Evolutionary conservation across 2,329 filamentous ascomycete genomes (phyloP), one percentile per base, ranked within the genome.

Genomic region (Nemania sp.): DNA sequence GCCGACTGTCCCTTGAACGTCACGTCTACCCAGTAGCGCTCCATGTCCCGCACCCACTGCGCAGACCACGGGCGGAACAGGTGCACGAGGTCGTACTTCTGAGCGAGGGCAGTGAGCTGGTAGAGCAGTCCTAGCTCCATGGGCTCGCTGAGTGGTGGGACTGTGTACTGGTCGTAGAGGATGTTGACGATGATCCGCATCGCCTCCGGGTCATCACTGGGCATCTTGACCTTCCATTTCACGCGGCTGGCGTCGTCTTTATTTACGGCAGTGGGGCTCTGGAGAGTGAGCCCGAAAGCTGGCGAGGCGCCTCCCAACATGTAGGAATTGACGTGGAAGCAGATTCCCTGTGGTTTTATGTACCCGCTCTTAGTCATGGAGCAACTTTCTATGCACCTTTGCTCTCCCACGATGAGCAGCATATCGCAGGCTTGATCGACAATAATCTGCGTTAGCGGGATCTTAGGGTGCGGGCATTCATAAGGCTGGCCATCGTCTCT

Each of bases 41-140:
- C 44, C 49, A 61, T 59, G 1, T 56, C 46, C 6, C 2, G 11
- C 15, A 61, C 34, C 58, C 58, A 59, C 6, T 28, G 31, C 9
- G 28, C 28, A n/a, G 44, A n/a, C 56, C 56, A 61, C 0, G n/a
- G 19, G 0, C 17, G 12, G 26, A 59, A 42, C 11, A 47, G 31
- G 26, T 52, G 36, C 30, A 41, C 36, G 20, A 59, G 46, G 15
- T 59, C 49, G 36, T 59, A 59, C 47, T 59, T 61, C 15, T 61
- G 24, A 11, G 56, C 52, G n/a, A 56, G 28, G 20, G 54, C 14
- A 2, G 56, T 52, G 17, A 61, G 39, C 2, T 54, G 22, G 11
- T 49, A 19, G 17, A 61, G 49, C n/a, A 31, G 15, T 12, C 52
- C 49, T 3, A 61, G 17, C 15, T 43, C 9, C 14, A 52, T 42